A percentile compares a stretch with the other conserved stretches of the same genome.
phyloP scores from a whole-genome alignment of 2,329 filamentous ascomycete species.

The Monilinia vaccinii-corymbosi region DNA sequence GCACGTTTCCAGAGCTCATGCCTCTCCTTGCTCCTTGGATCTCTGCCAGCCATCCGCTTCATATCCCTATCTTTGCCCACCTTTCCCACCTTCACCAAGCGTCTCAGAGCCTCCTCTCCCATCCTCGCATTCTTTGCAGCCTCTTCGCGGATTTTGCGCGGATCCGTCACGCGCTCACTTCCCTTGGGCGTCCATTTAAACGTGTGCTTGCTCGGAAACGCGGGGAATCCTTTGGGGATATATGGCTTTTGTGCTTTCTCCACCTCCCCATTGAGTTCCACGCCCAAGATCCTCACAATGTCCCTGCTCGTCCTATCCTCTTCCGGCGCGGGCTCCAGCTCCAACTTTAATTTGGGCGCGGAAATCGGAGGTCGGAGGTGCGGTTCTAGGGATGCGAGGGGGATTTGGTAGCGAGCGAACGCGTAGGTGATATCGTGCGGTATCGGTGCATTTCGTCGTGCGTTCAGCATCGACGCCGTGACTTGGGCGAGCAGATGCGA shows the following conservation, averaged over 20 bases:
- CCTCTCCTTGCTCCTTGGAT: constrained; percentile 43
- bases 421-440: constrained; percentile 49
- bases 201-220: constrained; percentile 56
- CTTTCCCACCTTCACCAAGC: constrained; percentile 52
- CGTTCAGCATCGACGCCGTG: constrained; percentile 27
- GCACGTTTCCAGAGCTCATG: constrained; percentile 52
- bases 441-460: constrained; percentile 40
- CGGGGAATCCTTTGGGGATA: constrained; percentile 50
- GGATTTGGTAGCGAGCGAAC: constrained; percentile 43
- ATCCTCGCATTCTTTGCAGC: constrained; percentile 51
- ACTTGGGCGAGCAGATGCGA: constrained; percentile 26
- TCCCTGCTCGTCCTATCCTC: constrained; percentile 36
- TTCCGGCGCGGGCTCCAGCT: constrained; percentile 29
- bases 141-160: constrained; percentile 50
- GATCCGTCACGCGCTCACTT: constrained; percentile 38
- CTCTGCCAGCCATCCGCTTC: constrained; percentile 41
- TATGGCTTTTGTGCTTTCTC: constrained; percentile 48
- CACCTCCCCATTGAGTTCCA: constrained; percentile 47
- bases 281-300: constrained; percentile 32
- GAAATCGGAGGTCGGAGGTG: constrained; percentile 47
- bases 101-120: constrained; percentile 51
- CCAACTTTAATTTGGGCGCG: constrained; percentile 28
- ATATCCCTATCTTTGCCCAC: constrained; percentile 57
- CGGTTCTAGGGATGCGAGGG: constrained; percentile 42
- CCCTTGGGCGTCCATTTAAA: constrained; percentile 49